phyloP scores from a whole-genome alignment of 306 rosid species.

The Lathyrus oleraceus region DNA sequence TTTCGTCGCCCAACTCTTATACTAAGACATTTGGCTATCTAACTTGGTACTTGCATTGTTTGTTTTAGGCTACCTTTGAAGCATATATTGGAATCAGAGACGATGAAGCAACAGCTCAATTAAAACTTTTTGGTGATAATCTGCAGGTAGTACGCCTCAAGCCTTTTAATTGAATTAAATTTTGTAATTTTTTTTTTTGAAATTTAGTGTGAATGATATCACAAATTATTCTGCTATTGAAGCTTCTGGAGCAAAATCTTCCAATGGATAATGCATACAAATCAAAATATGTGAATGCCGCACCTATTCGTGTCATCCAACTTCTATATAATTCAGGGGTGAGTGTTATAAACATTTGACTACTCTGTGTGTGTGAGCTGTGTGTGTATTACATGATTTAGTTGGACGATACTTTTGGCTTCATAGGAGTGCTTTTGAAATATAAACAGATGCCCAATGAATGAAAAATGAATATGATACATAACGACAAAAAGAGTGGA shows the following conservation, averaged over 20 bases:
- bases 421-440: slow-evolving; percentile 5
- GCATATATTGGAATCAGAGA: slow-evolving; percentile 88
- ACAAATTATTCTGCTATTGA: slow-evolving; percentile 31
- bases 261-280: slow-evolving; percentile 85
- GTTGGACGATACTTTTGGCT: slow-evolving; percentile 3
- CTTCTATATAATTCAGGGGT: slow-evolving; percentile 94
- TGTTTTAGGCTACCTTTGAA: slow-evolving; percentile 86
- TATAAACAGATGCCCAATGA: slow-evolving; percentile 2
- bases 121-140: slow-evolving; percentile 90
- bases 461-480: slow-evolving; percentile 2
- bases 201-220: slow-evolving; percentile 8
- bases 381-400: background rate
- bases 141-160: slow-evolving; percentile 58
- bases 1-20: background rate
- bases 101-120: slow-evolving; percentile 82
- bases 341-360: slow-evolving; percentile 42
- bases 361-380: background rate
- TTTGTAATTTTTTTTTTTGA: background rate
- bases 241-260: slow-evolving; percentile 93
- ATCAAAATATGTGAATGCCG: slow-evolving; percentile 76
- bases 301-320: slow-evolving; percentile 90
- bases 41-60: slow-evolving; percentile 31
- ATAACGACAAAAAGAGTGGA: slow-evolving; percentile 15
- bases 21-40: background rate
- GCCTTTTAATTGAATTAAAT: slow-evolving; percentile 2